Evolutionary conservation across 192 early-diverging fungal species (phyloP).

Genomic region (Coemansia sp.): DNA sequence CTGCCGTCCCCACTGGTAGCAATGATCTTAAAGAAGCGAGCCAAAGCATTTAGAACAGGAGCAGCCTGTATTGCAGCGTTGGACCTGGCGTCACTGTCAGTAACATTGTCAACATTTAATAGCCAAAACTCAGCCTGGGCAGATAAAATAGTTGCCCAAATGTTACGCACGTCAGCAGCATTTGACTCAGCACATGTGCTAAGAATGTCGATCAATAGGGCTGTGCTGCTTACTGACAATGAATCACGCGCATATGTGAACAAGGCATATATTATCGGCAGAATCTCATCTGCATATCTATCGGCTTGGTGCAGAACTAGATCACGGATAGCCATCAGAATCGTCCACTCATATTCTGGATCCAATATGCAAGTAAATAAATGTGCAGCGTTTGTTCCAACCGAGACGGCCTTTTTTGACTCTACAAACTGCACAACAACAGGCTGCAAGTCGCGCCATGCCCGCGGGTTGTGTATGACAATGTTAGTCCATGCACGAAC

Average conservation of each 20-base stretch:
- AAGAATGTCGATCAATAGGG: conserved; percentile 25
- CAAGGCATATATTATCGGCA: conserved; percentile 31
- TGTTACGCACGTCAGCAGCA: conserved; percentile 29
- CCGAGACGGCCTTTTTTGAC: conserved; percentile 26
- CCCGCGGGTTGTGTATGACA: conserved; percentile 28
- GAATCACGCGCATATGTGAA: conserved; percentile 18
- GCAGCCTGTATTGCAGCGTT: background rate
- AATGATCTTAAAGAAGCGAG: conserved; percentile 19
- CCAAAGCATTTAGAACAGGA: conserved; percentile 14
- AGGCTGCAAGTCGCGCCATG: conserved; percentile 35
- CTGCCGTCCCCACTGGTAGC: conserved; percentile 26
- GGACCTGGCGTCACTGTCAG: background rate
- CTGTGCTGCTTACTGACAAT: conserved; percentile 17
- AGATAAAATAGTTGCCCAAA: conserved; percentile 26
- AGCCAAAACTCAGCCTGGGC: conserved; percentile 21
- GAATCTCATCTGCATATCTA: conserved; percentile 32
- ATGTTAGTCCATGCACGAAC: conserved; percentile 30
- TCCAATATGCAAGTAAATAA: background rate
- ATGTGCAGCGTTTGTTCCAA: no score
- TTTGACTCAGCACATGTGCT: conserved; percentile 20
- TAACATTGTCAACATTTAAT: background rate
- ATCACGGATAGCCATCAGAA: conserved; percentile 29
- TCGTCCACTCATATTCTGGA: conserved; percentile 37
- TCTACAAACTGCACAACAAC: conserved; percentile 30
- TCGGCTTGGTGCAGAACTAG: conserved; percentile 21